Conservation (phyloP, 2,329 filamentous ascomycete species). For the Diaporthe capsici region DNA sequence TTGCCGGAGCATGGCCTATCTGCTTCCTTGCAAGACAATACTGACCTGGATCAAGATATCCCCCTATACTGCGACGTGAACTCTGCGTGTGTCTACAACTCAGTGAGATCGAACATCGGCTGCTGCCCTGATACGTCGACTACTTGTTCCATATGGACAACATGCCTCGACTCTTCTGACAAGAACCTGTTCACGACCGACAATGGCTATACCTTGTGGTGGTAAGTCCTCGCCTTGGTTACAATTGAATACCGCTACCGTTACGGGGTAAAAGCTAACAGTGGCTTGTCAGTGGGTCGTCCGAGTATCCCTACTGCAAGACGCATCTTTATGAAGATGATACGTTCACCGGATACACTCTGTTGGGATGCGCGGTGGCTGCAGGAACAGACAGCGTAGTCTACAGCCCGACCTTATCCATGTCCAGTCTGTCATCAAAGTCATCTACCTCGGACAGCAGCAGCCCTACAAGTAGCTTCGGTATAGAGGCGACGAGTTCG, state of each 20-base stretch:
- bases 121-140: slow-evolving; percentile 50
- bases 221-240: slow-evolving; percentile 45
- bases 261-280: not conserved
- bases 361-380: slow-evolving; percentile 49
- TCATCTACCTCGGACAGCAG: slow-evolving; percentile 10
- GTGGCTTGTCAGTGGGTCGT: slow-evolving; percentile 43
- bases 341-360: slow-evolving; percentile 47
- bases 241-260: not conserved
- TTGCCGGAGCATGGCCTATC: no score
- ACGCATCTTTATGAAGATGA: slow-evolving; percentile 49
- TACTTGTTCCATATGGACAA: slow-evolving; percentile 46
- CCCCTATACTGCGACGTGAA: slow-evolving; percentile 49
- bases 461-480: not conserved
- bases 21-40: not conserved
- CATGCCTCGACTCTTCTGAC: slow-evolving; percentile 49
- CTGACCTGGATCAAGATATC: slow-evolving; percentile 31
- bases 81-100: slow-evolving; percentile 50
- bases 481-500: not conserved
- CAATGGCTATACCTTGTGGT: slow-evolving; percentile 50
- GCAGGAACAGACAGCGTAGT: slow-evolving; percentile 44
- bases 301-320: slow-evolving; percentile 48
- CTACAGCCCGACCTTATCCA: slow-evolving; percentile 39
- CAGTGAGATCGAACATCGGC: slow-evolving; percentile 46
- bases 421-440: not conserved
- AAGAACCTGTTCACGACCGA: slow-evolving; percentile 43